phyloP scores from a whole-genome alignment of 2,329 filamentous ascomycete genomes.

The Trichoderma atrobrunneum region DNA sequence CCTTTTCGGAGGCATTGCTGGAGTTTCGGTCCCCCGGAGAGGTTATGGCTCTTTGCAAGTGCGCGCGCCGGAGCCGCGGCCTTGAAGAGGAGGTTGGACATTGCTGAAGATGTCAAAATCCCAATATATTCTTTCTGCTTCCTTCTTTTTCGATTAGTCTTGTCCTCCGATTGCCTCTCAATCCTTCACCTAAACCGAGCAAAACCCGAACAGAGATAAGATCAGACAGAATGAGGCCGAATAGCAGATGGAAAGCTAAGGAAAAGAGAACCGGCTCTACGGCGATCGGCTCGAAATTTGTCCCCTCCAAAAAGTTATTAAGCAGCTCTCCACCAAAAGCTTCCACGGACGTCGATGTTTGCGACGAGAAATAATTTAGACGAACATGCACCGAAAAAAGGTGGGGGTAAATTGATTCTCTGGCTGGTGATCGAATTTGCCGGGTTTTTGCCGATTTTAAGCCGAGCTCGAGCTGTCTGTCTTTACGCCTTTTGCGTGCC shows the following conservation, averaged over 20 bases:
- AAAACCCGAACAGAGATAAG: neutral
- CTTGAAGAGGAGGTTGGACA: constrained; percentile 49
- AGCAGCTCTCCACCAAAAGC: constrained; percentile 6
- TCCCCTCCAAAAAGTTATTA: constrained; percentile 16
- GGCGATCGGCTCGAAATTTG: constrained; percentile 9
- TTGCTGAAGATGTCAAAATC: neutral
- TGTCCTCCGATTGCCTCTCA: neutral
- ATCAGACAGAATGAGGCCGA: neutral
- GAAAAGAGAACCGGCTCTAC: neutral
- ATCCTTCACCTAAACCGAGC: neutral
- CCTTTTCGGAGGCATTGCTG: constrained; percentile 40
- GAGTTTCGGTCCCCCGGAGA: constrained; percentile 40
- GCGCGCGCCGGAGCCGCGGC: constrained; percentile 45
- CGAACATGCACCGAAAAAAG: neutral
- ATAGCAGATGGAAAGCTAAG: neutral
- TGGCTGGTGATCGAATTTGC: neutral
- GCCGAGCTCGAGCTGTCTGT: constrained; percentile 20
- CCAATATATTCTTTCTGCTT: neutral
- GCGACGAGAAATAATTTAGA: constrained; percentile 2
- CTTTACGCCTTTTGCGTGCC: constrained; percentile 12
- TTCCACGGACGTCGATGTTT: constrained; percentile 10
- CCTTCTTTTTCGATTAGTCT: neutral
- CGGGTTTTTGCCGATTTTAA: constrained; percentile 31
- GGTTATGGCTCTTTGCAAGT: constrained; percentile 41
- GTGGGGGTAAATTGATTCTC: neutral